These are phyloP conservation scores for Malassezia globosa DNA, from an alignment of 1,284 basidiomycete species.

Conservation along the genomic window DNA sequence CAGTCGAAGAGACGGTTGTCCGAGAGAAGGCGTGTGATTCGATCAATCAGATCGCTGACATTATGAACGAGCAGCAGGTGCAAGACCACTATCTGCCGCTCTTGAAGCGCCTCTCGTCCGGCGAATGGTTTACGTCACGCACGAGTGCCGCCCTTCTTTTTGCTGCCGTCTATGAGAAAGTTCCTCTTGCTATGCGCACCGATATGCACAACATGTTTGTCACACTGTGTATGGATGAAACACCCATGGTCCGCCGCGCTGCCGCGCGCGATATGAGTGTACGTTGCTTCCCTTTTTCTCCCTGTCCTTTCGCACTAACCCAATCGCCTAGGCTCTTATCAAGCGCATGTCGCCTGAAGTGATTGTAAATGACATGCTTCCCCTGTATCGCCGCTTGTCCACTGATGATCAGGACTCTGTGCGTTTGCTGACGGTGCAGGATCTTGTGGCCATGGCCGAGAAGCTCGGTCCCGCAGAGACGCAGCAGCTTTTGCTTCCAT, in stretches of 20 bases:
- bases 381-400: conserved; percentile 86
- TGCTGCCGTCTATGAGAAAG: conserved; percentile 68
- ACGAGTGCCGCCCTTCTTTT: conserved; percentile 92
- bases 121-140: conserved; percentile 99
- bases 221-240: conserved; percentile 79
- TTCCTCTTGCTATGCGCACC: conserved; percentile 57
- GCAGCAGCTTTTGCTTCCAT: conserved; percentile 74
- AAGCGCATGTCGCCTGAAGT: conserved; percentile 47
- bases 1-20: conserved; percentile 95
- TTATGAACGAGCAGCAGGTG: conserved; percentile 68
- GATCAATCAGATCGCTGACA: conserved; percentile 76
- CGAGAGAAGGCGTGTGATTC: conserved; percentile 96
- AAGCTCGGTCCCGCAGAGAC: conserved; percentile 74
- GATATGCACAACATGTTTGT: conserved; percentile 80
- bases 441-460: conserved; percentile 81
- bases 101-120: conserved; percentile 73
- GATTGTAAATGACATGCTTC: conserved; percentile 68
- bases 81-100: conserved; percentile 88
- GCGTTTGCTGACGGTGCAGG: conserved; percentile 85
- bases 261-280: conserved; percentile 90
- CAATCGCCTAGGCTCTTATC: too few relatives aligned
- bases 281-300: too few relatives aligned
- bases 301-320: too few relatives aligned
- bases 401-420: conserved; percentile 98
- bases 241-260: conserved; percentile 95